Conservation (phyloP, 140 eudicot genomes). For the Stevia rebaudiana region DNA sequence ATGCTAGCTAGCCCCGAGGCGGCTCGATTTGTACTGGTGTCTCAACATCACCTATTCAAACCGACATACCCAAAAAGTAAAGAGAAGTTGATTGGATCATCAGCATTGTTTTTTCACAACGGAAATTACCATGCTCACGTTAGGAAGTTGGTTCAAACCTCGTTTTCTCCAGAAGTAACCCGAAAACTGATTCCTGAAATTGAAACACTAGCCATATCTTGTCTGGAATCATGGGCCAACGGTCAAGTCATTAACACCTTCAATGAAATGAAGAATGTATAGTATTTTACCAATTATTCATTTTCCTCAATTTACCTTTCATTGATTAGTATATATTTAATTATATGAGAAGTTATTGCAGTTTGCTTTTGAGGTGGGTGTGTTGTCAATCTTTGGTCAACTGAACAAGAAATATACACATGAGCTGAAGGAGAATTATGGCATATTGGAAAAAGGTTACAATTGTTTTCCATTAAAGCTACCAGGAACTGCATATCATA, state of each 20-base stretch:
- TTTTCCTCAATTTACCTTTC: background rate
- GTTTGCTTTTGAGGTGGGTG: constrained; percentile 81
- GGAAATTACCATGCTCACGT: constrained; percentile 59
- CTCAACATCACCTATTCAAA: constrained; percentile 57
- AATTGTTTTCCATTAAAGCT: constrained; percentile 68
- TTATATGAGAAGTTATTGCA: constrained; percentile 30
- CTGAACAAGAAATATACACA: constrained; percentile 34
- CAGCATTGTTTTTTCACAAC: constrained; percentile 76
- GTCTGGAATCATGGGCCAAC: constrained; percentile 55
- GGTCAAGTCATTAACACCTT: constrained; percentile 49
- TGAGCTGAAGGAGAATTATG: constrained; percentile 56
- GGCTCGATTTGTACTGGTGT: constrained; percentile 58
- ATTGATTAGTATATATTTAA: background rate
- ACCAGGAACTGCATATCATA: constrained; percentile 79
- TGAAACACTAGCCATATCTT: constrained; percentile 51
- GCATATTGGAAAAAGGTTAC: constrained; percentile 73
- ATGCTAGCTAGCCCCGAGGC: constrained; percentile 93
- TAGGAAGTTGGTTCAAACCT: constrained; percentile 68
- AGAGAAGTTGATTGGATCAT: constrained; percentile 73
- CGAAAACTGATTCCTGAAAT: constrained; percentile 50
- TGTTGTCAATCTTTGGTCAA: constrained; percentile 65
- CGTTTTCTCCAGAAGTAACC: constrained; percentile 56
- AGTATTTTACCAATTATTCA: no score
- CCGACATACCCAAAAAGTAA: constrained; percentile 89
- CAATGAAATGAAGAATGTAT: constrained; percentile 65